phyloP scores from a whole-genome alignment of 2,329 filamentous ascomycete genomes.

The Talaromyces verruculosus region DNA sequence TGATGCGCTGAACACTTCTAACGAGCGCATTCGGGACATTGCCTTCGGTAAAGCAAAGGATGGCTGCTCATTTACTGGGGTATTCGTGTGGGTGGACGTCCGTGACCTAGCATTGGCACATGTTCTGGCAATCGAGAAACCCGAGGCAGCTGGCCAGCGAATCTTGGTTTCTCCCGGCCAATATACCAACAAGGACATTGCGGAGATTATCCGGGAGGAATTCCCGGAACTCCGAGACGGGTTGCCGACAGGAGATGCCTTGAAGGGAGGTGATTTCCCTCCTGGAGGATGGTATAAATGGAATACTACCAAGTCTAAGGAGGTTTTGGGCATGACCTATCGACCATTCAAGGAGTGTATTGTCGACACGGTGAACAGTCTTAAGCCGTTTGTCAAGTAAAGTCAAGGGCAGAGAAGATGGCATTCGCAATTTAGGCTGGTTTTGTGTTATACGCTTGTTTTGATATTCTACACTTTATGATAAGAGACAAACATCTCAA shows the following conservation, averaged over 20 bases:
- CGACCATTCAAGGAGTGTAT: slow-evolving; percentile 39
- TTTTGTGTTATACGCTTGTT: too few species aligned
- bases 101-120: slow-evolving; percentile 45
- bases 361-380: slow-evolving; percentile 38
- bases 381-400: slow-evolving; percentile 22
- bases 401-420: slow-evolving; percentile 7
- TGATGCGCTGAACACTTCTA: slow-evolving; percentile 66
- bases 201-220: slow-evolving; percentile 36
- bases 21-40: slow-evolving; percentile 62
- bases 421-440: slow-evolving; percentile 4
- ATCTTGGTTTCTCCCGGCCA: slow-evolving; percentile 41
- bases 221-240: slow-evolving; percentile 38
- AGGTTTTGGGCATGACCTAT: slow-evolving; percentile 45
- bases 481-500: too few species aligned
- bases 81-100: slow-evolving; percentile 56
- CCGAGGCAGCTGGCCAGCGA: slow-evolving; percentile 40
- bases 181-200: slow-evolving; percentile 40
- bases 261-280: slow-evolving; percentile 22
- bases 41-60: slow-evolving; percentile 57
- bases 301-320: slow-evolving; percentile 43
- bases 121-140: slow-evolving; percentile 40
- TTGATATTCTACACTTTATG: too few species aligned
- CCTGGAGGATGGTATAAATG: slow-evolving; percentile 36
- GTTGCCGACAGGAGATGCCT: slow-evolving; percentile 36
- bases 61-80: slow-evolving; percentile 55